A percentile compares a stretch with the other conserved stretches of the same genome.
phyloP scores from a whole-genome alignment of 176 grass and related monocot genomes.

The Musa acuminata region DNA sequence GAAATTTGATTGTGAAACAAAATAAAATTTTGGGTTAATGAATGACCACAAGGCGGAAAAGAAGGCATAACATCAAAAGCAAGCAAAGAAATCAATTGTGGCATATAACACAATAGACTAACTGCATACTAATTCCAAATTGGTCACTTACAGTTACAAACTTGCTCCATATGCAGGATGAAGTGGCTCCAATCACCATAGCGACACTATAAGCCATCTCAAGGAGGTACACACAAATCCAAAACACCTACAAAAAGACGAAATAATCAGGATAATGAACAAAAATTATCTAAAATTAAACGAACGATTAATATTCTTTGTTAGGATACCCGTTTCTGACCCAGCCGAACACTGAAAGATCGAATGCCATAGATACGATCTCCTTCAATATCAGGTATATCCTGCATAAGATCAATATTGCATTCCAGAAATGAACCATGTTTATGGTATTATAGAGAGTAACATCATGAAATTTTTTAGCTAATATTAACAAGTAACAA shows the following conservation, averaged over 20 bases:
- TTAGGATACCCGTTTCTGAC: slow-evolving; percentile 54
- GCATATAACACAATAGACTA: too few species aligned
- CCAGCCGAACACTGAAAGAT: slow-evolving; percentile 75
- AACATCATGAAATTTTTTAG: neutral
- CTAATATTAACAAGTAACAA: too few species aligned
- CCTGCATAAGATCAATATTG: slow-evolving; percentile 35
- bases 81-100: too few species aligned
- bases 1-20: too few species aligned
- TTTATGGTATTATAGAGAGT: neutral
- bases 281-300: neutral
- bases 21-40: too few species aligned
- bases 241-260: slow-evolving; percentile 58
- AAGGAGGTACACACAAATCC: slow-evolving; percentile 77
- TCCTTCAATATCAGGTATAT: slow-evolving; percentile 97
- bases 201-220: slow-evolving; percentile 71
- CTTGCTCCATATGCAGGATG: slow-evolving; percentile 77
- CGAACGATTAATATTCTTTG: neutral
- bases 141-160: slow-evolving; percentile 41
- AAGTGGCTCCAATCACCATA: slow-evolving; percentile 59
- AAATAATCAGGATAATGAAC: neutral
- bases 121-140: neutral
- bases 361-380: slow-evolving; percentile 82
- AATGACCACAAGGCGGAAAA: too few species aligned
- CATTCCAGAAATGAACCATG: neutral
- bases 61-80: too few species aligned